Base-by-base conservation (phyloP, 805 yeast species). In the Candida xiaguanensis region DNA sequence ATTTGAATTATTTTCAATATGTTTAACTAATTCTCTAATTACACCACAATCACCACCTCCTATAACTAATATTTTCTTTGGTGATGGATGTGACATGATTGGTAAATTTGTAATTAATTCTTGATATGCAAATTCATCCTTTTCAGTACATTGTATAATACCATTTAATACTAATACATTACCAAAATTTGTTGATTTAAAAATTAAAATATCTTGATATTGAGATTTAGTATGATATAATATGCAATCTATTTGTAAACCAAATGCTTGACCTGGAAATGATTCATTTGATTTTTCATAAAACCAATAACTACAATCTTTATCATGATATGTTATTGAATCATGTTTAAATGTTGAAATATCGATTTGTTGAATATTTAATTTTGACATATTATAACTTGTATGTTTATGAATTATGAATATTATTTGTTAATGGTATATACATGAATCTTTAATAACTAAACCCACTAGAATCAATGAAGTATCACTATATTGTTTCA, bases 41-140 rank as follows among this genome's bases (percentile, higher is more conserved):
- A 89, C 96, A 45, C 97, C 97, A 47, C 97, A 95, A 59, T 89
- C 97, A 31, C 97, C 97, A 18, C 97, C 97, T 19, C 97, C 97
- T 51, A 89, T 85, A 22, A 89, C 93, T 37, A 89, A 73, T 8
- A 88, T 95, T 39, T 72, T 75, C 50, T 75, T 76, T 1, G 97
- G 96, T 30, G 70, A 53, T 3, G 78, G 77, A 63, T 89, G 97
- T 8, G 86, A 65, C 75, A 81, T 79, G 41, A 90, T 54, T 4
- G 96, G 90, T 20, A 87, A 62, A 59, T 90, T 95, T 2, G 95
- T 67, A 46, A 89, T 90, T 80, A 87, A 78, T 58, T 89, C 97
- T 64, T 89, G 97, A 61, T 89, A 89, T 9, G 95, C 88, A 61
- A 86, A 89, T 60, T 89, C 97, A 61, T 90, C 97, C 42, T 88